Evolutionary conservation across 768 basidiomycete species (phyloP).

Genomic region (Polyporus arcularius): DNA sequence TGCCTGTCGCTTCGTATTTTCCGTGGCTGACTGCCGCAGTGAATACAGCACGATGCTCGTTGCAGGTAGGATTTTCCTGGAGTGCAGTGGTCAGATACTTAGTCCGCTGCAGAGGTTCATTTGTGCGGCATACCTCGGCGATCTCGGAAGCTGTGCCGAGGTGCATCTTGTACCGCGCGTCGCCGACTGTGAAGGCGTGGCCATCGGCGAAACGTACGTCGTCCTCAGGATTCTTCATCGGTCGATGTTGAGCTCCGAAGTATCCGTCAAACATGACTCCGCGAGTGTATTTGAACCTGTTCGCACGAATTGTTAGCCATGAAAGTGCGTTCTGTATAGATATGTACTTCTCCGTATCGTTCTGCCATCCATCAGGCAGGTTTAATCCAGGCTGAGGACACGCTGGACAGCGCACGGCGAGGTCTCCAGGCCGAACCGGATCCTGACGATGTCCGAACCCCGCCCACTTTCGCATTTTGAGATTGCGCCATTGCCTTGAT

Average conservation of each 20-base stretch:
- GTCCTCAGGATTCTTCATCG: conserved; percentile 23
- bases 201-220: conserved; percentile 33
- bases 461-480: neutral
- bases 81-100: too few species aligned
- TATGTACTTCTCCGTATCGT: neutral
- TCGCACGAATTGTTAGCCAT: neutral
- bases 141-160: too few species aligned
- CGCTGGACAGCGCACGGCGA: neutral
- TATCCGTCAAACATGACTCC: neutral
- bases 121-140: too few species aligned
- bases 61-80: too few species aligned
- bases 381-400: conserved; percentile 12
- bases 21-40: too few species aligned
- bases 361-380: neutral
- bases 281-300: neutral
- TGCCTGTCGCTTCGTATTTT: too few species aligned
- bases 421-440: neutral
- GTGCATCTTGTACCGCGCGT: too few species aligned
- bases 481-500: neutral
- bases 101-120: too few species aligned
- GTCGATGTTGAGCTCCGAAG: conserved; percentile 9
- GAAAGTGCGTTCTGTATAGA: neutral
- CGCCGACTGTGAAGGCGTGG: too few species aligned
- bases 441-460: neutral
- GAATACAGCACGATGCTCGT: too few species aligned